Conservation (phyloP, 176 grass and related monocot species). For the Juncus effusus region DNA sequence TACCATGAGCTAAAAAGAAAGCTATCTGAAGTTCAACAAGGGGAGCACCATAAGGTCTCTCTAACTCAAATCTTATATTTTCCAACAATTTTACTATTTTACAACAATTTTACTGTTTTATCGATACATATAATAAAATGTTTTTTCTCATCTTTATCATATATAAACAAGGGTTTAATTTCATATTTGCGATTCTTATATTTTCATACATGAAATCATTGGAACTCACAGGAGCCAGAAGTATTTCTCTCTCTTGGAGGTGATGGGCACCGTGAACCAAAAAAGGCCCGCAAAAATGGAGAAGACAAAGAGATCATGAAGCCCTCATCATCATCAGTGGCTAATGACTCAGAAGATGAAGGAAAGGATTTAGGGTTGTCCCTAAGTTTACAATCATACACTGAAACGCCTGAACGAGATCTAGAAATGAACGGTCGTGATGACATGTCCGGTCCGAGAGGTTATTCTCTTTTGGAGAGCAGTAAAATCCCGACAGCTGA, state of each 20-base stretch:
- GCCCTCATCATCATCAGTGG: conserved; percentile 27
- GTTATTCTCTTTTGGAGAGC: conserved; percentile 53
- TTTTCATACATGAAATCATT: conserved; percentile 20
- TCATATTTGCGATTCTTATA: conserved; percentile 13
- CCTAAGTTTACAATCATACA: conserved; percentile 51
- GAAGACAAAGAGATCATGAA: conserved; percentile 26
- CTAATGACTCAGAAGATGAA: conserved; percentile 39
- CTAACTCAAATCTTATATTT: not conserved
- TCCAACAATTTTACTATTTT: not conserved
- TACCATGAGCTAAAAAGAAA: conserved; percentile 72
- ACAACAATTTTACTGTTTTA: not conserved
- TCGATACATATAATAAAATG: not conserved
- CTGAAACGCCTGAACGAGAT: conserved; percentile 27
- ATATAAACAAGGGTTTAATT: not conserved
- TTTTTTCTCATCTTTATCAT: too few species aligned
- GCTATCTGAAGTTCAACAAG: conserved; percentile 50
- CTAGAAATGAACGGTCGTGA: conserved; percentile 11
- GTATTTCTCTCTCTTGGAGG: conserved; percentile 68
- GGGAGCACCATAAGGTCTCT: conserved; percentile 49
- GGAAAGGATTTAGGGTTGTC: conserved; percentile 61
- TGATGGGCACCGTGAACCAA: conserved; percentile 26
- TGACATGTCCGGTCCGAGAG: not conserved
- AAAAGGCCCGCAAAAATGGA: conserved; percentile 24
- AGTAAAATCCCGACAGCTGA: conserved; percentile 37
- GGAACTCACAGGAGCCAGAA: conserved; percentile 48